Base-by-base conservation (phyloP, 371 early-diverging fungal species). In the Mucor sp. region DNA sequence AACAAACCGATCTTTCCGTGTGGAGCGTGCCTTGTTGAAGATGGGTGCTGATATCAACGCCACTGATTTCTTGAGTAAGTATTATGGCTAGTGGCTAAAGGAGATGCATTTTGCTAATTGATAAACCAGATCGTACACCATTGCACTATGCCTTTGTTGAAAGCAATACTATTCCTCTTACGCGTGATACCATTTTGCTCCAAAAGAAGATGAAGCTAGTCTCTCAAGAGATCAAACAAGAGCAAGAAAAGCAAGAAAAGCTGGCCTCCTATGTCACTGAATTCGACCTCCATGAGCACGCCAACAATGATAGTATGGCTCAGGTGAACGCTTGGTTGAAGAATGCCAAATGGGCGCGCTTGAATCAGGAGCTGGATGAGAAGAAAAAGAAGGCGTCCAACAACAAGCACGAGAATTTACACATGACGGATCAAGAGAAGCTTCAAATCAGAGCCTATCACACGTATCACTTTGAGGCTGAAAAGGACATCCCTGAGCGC, bases 71-170 rank as follows among this genome's bases (percentile, higher is more conserved):
- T 72, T 82, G 41, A 80, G 84, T 83, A 78, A 62, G 69, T 70
- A n/a, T 0, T 30, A 43, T n/a, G n/a, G 4, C 23, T 21, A 32
- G 5, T 17, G 5, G 2, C 4, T n/a, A n/a, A n/a, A n/a, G n/a
- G n/a, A 30, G 2, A 30, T 30, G 17, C 17, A 17, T 56, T 56
- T n/a, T n/a, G n/a, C n/a, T n/a, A n/a, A n/a, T n/a, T n/a, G n/a
- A n/a, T n/a, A n/a, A n/a, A n/a, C n/a, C n/a, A 80, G 84, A 86
- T 0, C 83, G 90, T 23, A 85, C 87, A 6, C 83, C 88, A 7
- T 69, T 90, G 7, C 88, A 88, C 63, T 76, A 86, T 30, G 82
- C 77, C 0, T 88, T 88, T 59, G 66, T 75, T 2, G 66, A 77
- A 4, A 44, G 77, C 35, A 55, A 77, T 17, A 35, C 50, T 1